Conservation (phyloP, 31 red algal species). For the Asparagopsis taxiformis region DNA sequence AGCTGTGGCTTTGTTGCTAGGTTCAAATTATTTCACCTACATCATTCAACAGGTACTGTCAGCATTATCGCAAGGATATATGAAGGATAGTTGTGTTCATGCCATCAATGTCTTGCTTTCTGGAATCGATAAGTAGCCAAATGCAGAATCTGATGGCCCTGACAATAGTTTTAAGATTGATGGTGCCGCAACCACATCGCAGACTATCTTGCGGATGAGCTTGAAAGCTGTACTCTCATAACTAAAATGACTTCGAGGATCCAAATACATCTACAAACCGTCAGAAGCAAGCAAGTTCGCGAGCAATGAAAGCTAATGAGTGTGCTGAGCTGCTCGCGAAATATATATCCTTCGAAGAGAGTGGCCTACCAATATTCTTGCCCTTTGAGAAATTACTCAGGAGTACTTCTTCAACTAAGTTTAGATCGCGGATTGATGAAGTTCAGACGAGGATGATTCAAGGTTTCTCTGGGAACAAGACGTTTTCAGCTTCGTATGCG, state of each 20-base stretch:
- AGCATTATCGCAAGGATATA: constrained; percentile 60
- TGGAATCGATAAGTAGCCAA: constrained; percentile 38
- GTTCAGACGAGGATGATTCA: constrained; percentile 29
- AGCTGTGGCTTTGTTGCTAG: constrained; percentile 50
- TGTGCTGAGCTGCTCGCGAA: constrained; percentile 43
- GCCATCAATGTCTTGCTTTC: constrained; percentile 56
- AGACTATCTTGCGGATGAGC: constrained; percentile 45
- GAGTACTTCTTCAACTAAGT: constrained; percentile 51
- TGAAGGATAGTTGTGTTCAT: constrained; percentile 58
- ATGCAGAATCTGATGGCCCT: constrained; percentile 5
- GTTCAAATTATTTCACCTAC: constrained; percentile 64
- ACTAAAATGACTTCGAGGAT: constrained; percentile 74
- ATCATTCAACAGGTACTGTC: constrained; percentile 62
- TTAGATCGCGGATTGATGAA: constrained; percentile 40
- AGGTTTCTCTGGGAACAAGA: constrained; percentile 56
- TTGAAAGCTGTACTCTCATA: constrained; percentile 27
- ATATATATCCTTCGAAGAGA: constrained; percentile 31
- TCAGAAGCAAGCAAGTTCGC: constrained; percentile 42
- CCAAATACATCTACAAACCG: constrained; percentile 55
- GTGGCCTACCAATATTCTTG: constrained; percentile 17
- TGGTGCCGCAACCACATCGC: constrained; percentile 26
- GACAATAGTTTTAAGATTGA: constrained; percentile 18
- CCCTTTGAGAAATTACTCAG: constrained; percentile 44
- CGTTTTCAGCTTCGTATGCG: constrained; percentile 20
- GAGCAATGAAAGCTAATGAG: constrained; percentile 61